phyloP scores from a whole-genome alignment of 2,329 filamentous ascomycete species.

The Aschersonia sp. region DNA sequence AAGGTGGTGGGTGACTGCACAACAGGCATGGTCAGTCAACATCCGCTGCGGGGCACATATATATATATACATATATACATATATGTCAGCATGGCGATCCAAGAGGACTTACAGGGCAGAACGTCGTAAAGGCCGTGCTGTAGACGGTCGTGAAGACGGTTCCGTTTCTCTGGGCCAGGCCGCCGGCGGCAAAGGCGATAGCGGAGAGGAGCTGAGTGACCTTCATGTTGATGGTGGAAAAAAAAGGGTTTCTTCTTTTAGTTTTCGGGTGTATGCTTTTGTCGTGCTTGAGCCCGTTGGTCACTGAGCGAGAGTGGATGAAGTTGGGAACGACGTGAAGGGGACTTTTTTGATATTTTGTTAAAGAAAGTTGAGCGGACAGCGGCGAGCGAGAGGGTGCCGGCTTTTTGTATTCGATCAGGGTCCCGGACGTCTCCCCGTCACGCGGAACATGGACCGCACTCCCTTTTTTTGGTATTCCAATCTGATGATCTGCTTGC shows the following conservation, averaged over 20 bases:
- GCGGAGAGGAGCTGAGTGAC: slow-evolving; percentile 15
- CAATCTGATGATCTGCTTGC: not conserved
- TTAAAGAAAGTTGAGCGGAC: not conserved
- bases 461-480: not conserved
- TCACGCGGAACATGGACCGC: not conserved
- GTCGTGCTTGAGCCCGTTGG: not conserved
- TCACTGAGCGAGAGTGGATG: slow-evolving; percentile 5
- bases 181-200: slow-evolving; percentile 1
- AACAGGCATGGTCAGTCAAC: not conserved
- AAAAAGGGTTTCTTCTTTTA: not conserved
- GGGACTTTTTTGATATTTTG: not conserved
- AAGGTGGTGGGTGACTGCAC: slow-evolving; percentile 16
- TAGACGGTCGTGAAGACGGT: slow-evolving; percentile 20
- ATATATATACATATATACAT: too few species aligned
- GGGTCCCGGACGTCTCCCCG: not conserved
- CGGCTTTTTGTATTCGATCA: not conserved
- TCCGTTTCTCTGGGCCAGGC: slow-evolving; percentile 1
- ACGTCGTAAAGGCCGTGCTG: slow-evolving; percentile 23
- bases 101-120: slow-evolving; percentile 24
- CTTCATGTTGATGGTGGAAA: slow-evolving; percentile 17
- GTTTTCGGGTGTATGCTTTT: not conserved
- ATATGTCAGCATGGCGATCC: not conserved
- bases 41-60: too few species aligned
- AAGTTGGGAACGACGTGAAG: slow-evolving; percentile 3
- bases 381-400: not conserved